Conservation (phyloP, 495 filamentous ascomycete species). For the Xanthoparmelia taractica region DNA sequence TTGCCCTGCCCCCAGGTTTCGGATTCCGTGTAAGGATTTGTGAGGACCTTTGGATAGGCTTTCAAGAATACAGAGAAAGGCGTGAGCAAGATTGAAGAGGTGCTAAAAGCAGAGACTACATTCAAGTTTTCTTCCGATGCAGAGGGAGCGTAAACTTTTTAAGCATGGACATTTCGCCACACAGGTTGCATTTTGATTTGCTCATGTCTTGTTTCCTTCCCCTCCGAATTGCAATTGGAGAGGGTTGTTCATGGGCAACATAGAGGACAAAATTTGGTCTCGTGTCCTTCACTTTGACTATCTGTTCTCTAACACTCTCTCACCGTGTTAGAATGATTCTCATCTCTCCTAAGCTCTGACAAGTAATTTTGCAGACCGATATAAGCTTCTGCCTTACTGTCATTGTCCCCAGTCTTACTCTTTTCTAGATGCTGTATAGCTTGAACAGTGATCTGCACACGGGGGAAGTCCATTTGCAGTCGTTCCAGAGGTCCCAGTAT, state of each 20-base stretch:
- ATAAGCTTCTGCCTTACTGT: neutral
- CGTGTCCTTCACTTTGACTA: neutral
- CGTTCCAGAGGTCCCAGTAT: neutral
- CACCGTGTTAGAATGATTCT: neutral
- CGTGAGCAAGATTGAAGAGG: neutral
- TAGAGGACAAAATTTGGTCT: too few relatives aligned
- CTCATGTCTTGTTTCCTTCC: too few relatives aligned
- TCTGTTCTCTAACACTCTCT: neutral
- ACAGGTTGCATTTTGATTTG: too few relatives aligned
- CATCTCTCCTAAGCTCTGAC: neutral
- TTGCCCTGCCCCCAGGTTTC: too few relatives aligned
- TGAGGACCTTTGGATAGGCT: too few relatives aligned
- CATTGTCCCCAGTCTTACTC: neutral
- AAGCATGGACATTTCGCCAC: neutral
- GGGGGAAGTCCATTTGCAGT: neutral
- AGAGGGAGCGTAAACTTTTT: neutral
- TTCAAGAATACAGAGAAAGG: neutral
- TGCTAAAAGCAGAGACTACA: neutral
- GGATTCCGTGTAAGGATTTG: too few relatives aligned
- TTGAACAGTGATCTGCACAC: neutral
- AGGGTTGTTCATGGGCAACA: too few relatives aligned
- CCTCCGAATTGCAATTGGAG: too few relatives aligned
- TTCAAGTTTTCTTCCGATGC: neutral
- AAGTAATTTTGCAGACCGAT: neutral
- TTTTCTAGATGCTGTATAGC: neutral